Conservation (phyloP, 1,284 basidiomycete species). For the Anthracocystis setariae region DNA sequence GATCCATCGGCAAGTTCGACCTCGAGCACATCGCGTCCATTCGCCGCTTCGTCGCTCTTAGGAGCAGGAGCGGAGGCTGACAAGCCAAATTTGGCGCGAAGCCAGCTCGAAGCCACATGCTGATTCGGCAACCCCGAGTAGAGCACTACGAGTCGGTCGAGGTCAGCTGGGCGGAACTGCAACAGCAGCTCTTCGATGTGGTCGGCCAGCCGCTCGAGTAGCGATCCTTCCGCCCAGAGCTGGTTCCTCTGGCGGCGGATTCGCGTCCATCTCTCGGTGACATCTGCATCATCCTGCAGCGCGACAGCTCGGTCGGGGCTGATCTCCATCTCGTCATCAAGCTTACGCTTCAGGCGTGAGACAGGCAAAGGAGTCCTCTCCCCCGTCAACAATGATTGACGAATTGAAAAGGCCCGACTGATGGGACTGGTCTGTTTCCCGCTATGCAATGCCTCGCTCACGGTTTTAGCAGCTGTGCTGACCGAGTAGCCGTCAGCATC, state of each 20-base stretch:
- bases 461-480: background rate
- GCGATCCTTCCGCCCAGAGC: conserved; percentile 38
- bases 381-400: conserved; percentile 29
- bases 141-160: conserved; percentile 25
- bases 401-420: conserved; percentile 23
- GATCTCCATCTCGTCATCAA: conserved; percentile 8
- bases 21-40: conserved; percentile 22
- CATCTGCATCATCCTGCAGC: conserved; percentile 10
- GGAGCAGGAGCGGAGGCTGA: conserved; percentile 8
- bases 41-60: background rate
- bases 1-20: conserved; percentile 42
- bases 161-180: conserved; percentile 28
- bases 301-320: background rate
- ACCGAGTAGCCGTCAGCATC: background rate
- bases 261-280: conserved; percentile 20
- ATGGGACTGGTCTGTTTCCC: conserved; percentile 11
- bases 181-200: conserved; percentile 38
- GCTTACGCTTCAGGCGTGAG: conserved; percentile 19
- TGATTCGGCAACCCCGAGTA: conserved; percentile 28
- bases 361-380: background rate
- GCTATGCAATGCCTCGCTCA: background rate
- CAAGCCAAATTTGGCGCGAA: conserved; percentile 46
- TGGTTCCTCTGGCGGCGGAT: conserved; percentile 22
- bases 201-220: conserved; percentile 32
- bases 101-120: conserved; percentile 46